phyloP scores from a whole-genome alignment of 371 early-diverging fungal genomes.

The Mucor lusitanicus region DNA sequence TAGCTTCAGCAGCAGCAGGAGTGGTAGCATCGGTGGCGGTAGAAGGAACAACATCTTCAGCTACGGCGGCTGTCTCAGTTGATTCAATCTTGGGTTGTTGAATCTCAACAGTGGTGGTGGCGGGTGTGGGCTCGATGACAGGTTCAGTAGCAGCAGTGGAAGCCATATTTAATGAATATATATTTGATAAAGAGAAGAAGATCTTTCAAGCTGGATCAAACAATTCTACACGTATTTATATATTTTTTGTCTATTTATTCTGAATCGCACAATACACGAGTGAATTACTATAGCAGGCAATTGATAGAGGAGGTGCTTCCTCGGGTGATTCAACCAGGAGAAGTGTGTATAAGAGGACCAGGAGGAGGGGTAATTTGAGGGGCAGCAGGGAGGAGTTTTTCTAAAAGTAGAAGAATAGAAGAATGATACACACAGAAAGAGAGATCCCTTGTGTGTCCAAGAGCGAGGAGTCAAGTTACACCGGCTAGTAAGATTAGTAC shows the following conservation, averaged over 20 bases:
- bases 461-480: constrained; percentile 10
- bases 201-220: background rate
- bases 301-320: background rate
- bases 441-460: background rate
- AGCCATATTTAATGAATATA: constrained; percentile 1
- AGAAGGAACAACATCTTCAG: background rate
- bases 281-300: constrained; percentile 6
- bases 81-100: background rate
- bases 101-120: background rate
- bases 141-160: constrained; percentile 12
- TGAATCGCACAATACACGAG: constrained; percentile 10
- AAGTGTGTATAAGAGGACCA: background rate
- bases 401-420: constrained; percentile 1
- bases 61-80: constrained; percentile 3
- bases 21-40: background rate
- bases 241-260: constrained; percentile 12
- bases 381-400: constrained; percentile 1
- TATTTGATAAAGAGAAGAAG: constrained; percentile 5
- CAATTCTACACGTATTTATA: background rate
- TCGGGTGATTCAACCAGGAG: constrained; percentile 3
- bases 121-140: background rate
- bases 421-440: background rate
- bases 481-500: constrained; percentile 18
- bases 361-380: background rate
- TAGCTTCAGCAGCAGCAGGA: background rate